phyloP scores from a whole-genome alignment of 148 eudicot species.

The Amaranthus hypochondriacus region DNA sequence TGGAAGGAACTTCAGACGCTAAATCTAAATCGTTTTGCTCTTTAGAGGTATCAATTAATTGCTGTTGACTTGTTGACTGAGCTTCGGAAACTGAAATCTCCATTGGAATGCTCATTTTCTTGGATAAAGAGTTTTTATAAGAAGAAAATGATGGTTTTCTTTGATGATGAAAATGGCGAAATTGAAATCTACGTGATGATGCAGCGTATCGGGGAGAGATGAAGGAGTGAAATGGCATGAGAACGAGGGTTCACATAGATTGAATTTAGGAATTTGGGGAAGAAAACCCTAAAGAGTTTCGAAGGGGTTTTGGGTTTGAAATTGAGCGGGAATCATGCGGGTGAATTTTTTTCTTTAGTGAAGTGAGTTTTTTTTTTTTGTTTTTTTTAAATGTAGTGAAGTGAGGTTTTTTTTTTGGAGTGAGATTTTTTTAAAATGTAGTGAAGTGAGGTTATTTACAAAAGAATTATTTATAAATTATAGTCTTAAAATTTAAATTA shows the following conservation, averaged over 20 bases:
- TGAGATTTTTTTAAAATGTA: too few species aligned
- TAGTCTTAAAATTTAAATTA: too few species aligned
- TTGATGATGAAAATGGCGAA: neutral
- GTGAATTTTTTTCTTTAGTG: too few species aligned
- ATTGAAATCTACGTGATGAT: slow-evolving; percentile 4
- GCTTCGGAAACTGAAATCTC: slow-evolving; percentile 47
- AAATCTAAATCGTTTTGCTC: slow-evolving; percentile 24
- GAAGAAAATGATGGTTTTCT: neutral
- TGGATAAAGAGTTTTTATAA: neutral
- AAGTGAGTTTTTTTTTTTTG: too few species aligned
- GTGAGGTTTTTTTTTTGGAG: too few species aligned
- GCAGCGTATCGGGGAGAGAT: too few species aligned
- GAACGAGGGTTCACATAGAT: neutral
- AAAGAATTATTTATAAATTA: too few species aligned
- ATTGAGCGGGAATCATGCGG: slow-evolving; percentile 39
- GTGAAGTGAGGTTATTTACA: too few species aligned
- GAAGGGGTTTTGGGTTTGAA: slow-evolving; percentile 28
- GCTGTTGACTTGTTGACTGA: slow-evolving; percentile 21
- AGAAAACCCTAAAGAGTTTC: slow-evolving; percentile 28
- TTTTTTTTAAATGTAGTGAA: too few species aligned
- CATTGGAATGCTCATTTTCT: slow-evolving; percentile 69
- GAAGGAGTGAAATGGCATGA: too few species aligned
- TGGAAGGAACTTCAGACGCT: slow-evolving; percentile 17
- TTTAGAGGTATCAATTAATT: neutral
- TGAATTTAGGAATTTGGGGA: slow-evolving; percentile 7